phyloP scores from a whole-genome alignment of 2,329 filamentous ascomycete genomes.

The Sarocladium oryzae region DNA sequence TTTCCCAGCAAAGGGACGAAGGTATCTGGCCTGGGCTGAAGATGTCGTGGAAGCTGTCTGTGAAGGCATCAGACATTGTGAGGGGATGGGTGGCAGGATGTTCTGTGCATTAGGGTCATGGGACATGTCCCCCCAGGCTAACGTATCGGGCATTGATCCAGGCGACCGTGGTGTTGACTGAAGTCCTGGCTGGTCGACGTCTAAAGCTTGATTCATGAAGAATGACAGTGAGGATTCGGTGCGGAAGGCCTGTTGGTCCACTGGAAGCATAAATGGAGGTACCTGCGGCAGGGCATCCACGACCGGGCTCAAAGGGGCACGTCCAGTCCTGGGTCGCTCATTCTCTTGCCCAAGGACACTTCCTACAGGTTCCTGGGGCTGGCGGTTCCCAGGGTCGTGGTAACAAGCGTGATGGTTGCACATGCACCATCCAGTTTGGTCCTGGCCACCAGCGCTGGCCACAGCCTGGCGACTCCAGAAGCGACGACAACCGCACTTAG shows the following conservation, averaged over 20 bases:
- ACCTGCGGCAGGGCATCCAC: slow-evolving; percentile 40
- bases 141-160: slow-evolving; percentile 49
- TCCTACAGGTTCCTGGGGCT: slow-evolving; percentile 17
- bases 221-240: slow-evolving; percentile 26
- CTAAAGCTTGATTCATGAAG: slow-evolving; percentile 22
- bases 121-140: slow-evolving; percentile 41
- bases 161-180: slow-evolving; percentile 23
- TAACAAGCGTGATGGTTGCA: slow-evolving; percentile 58
- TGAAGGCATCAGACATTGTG: slow-evolving; percentile 45
- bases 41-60: slow-evolving; percentile 47
- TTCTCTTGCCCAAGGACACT: slow-evolving; percentile 42
- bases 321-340: slow-evolving; percentile 39
- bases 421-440: slow-evolving; percentile 51
- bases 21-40: slow-evolving; percentile 43
- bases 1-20: slow-evolving; percentile 49
- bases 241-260: slow-evolving; percentile 36
- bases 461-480: slow-evolving; percentile 45
- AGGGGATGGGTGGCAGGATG: slow-evolving; percentile 39
- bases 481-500: slow-evolving; percentile 53
- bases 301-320: slow-evolving; percentile 47
- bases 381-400: slow-evolving; percentile 41
- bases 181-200: slow-evolving; percentile 15
- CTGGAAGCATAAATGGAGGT: slow-evolving; percentile 26
- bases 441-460: slow-evolving; percentile 19
- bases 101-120: slow-evolving; percentile 27